Evolutionary conservation across 306 rosid species (phyloP).

Genomic region (Vigna nakashimae): DNA sequence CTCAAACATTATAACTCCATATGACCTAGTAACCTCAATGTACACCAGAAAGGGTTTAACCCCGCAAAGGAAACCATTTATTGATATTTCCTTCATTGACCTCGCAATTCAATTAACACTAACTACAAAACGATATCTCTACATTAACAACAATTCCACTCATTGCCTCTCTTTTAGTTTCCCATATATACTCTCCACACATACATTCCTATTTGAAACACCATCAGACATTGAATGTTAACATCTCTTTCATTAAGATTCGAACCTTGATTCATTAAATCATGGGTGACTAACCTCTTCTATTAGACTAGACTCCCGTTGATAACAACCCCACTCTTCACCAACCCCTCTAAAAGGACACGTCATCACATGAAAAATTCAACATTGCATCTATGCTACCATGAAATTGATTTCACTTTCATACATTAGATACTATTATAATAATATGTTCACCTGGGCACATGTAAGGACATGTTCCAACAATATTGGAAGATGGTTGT

Average conservation of each 20-base stretch:
- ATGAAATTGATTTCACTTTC: background rate
- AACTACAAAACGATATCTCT: background rate
- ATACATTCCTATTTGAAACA: background rate
- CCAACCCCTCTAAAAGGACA: background rate
- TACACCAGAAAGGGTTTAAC: background rate
- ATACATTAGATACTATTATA: background rate
- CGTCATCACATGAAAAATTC: slow-evolving; percentile 1
- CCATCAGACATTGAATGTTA: background rate
- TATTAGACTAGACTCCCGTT: background rate
- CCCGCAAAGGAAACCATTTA: background rate
- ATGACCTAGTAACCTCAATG: background rate
- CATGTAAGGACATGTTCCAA: slow-evolving; percentile 82
- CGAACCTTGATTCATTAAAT: background rate
- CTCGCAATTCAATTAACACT: background rate
- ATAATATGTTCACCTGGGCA: slow-evolving; percentile 71
- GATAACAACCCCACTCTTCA: background rate
- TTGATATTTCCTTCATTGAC: background rate
- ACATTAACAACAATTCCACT: background rate
- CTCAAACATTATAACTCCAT: background rate
- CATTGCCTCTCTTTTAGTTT: background rate
- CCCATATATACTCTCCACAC: background rate
- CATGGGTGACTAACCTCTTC: background rate
- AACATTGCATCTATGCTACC: slow-evolving; percentile 1
- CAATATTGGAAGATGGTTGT: slow-evolving; percentile 42
- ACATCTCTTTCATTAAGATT: background rate